phyloP scores from a whole-genome alignment of 768 basidiomycete genomes.

The Mycena rosella region DNA sequence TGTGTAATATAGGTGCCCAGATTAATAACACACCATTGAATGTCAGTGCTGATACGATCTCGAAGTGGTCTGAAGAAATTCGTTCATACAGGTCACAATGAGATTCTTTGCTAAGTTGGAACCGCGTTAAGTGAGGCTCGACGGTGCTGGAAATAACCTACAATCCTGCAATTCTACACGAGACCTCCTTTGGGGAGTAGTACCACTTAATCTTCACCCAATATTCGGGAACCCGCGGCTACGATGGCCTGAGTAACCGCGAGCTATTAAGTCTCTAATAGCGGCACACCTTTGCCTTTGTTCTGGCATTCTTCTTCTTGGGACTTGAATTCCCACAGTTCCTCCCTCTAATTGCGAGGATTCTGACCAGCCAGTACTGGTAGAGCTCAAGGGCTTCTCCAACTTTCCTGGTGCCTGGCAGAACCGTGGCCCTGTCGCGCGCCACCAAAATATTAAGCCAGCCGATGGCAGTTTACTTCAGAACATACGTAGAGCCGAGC shows the following conservation, averaged over 20 bases:
- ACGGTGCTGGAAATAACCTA: neutral
- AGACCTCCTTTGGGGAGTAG: constrained; percentile 19
- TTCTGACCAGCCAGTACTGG: constrained; percentile 23
- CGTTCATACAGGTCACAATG: constrained; percentile 30
- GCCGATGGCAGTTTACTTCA: neutral
- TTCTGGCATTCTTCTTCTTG: neutral
- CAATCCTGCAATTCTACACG: constrained; percentile 14
- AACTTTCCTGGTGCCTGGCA: constrained; percentile 4
- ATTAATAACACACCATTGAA: constrained; percentile 18
- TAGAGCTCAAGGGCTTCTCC: constrained; percentile 2
- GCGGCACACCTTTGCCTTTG: neutral
- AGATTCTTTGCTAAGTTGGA: neutral
- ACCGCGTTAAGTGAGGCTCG: neutral
- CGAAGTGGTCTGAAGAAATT: constrained; percentile 28
- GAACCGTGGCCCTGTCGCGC: constrained; percentile 16
- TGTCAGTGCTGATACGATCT: constrained; percentile 23
- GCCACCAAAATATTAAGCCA: neutral
- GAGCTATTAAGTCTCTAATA: neutral
- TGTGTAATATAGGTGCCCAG: neutral
- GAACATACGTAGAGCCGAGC: neutral
- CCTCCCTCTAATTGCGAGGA: constrained; percentile 17
- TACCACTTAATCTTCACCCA: constrained; percentile 30
- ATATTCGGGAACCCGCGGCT: neutral
- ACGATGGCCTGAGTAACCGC: neutral
- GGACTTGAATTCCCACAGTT: neutral